Evolutionary conservation across 371 early-diverging fungal genomes (phyloP).

Genomic region (Nematocida parisii): DNA sequence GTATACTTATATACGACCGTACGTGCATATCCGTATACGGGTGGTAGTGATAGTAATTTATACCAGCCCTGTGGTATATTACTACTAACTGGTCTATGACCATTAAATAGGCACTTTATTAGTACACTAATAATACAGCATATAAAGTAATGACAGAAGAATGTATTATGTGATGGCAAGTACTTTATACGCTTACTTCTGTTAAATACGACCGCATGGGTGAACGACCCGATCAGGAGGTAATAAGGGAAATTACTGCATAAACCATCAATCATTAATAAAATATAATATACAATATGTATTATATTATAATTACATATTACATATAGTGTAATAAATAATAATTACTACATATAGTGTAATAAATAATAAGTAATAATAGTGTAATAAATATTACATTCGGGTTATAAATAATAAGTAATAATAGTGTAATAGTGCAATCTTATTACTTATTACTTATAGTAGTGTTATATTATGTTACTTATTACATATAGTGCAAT

Average conservation of each 20-base stretch:
- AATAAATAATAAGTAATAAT: no score
- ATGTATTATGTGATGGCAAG: constrained; percentile 7
- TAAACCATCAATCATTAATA: constrained; percentile 9
- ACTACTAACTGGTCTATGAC: background rate
- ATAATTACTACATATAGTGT: no score
- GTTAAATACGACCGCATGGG: constrained; percentile 6
- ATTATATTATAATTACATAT: background rate
- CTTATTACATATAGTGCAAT: no score
- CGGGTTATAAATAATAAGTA: no score
- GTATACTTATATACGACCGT: background rate
- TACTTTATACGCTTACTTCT: constrained; percentile 4
- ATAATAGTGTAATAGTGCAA: no score
- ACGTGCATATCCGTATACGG: background rate
- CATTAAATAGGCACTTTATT: constrained; percentile 39
- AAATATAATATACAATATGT: background rate
- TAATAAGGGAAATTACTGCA: constrained; percentile 32
- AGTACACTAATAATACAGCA: constrained; percentile 52
- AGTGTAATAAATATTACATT: no score
- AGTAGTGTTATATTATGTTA: no score
- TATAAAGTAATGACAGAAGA: background rate
- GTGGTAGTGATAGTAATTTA: background rate
- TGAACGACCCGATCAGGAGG: constrained; percentile 19
- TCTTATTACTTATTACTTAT: no score
- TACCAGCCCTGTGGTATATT: constrained; percentile 39
- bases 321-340: no score